Conservation (phyloP, 2,329 filamentous ascomycete genomes). For the Ophiobolus disseminans region DNA sequence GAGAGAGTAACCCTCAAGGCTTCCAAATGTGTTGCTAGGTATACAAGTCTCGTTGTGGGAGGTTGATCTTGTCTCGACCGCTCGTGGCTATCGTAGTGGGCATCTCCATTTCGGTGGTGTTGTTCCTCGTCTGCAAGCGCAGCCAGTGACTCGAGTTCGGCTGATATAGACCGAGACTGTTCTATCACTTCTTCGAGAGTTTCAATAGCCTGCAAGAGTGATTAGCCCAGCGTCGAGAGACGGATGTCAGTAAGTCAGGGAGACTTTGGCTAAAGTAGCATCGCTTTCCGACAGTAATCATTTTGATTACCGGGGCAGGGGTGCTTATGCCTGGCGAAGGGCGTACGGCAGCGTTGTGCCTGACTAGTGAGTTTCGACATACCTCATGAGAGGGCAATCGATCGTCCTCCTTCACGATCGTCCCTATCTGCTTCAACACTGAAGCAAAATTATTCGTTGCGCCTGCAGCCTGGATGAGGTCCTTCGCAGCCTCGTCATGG, state of each 20-base stretch:
- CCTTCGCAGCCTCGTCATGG: conserved; percentile 30
- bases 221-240: conserved; percentile 10
- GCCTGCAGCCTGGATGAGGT: conserved; percentile 40
- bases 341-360: too few relatives aligned
- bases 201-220: conserved; percentile 37
- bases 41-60: conserved; percentile 29
- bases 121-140: conserved; percentile 11
- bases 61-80: conserved; percentile 6
- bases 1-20: conserved; percentile 44
- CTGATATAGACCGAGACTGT: conserved; percentile 38
- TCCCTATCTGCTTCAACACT: conserved; percentile 49
- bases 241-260: background rate
- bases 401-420: conserved; percentile 48
- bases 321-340: too few relatives aligned
- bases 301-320: too few relatives aligned
- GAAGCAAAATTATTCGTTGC: conserved; percentile 45
- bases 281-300: too few relatives aligned
- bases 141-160: conserved; percentile 36
- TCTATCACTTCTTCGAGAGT: conserved; percentile 43
- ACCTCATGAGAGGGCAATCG: conserved; percentile 46
- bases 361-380: conserved; percentile 13
- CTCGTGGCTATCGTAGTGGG: conserved; percentile 14
- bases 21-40: conserved; percentile 46
- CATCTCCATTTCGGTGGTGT: conserved; percentile 3
- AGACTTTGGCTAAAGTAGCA: too few relatives aligned